Conservation (phyloP, 768 basidiomycete species). For the Lactarius trivialis region DNA sequence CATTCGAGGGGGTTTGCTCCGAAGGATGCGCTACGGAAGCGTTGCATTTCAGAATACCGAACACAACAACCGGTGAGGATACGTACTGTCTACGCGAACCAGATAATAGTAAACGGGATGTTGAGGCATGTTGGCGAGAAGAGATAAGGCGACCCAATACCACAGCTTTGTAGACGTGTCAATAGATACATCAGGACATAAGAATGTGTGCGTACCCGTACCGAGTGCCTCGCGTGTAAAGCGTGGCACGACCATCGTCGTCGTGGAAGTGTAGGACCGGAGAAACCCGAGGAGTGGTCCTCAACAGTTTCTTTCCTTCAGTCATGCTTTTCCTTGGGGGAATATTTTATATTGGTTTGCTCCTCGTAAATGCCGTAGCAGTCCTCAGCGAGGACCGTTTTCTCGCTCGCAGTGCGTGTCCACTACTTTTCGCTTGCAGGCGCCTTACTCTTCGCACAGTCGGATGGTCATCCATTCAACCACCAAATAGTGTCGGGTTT, state of each 20-base stretch:
- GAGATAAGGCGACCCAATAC: slow-evolving; percentile 2
- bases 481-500: slow-evolving; percentile 53
- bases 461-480: slow-evolving; percentile 76
- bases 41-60: neutral
- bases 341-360: slow-evolving; percentile 78
- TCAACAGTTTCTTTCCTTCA: neutral
- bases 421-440: slow-evolving; percentile 10
- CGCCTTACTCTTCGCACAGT: slow-evolving; percentile 41
- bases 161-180: neutral
- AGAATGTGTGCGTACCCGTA: slow-evolving; percentile 6
- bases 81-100: slow-evolving; percentile 20
- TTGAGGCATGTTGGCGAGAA: slow-evolving; percentile 2
- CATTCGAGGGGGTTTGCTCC: slow-evolving; percentile 21
- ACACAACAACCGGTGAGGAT: neutral
- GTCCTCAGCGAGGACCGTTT: slow-evolving; percentile 96
- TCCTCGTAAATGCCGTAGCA: slow-evolving; percentile 91
- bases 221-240: slow-evolving; percentile 2
- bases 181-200: neutral
- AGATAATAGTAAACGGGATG: slow-evolving; percentile 8
- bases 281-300: slow-evolving; percentile 2
- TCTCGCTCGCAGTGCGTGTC: slow-evolving; percentile 74
- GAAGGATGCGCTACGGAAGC: slow-evolving; percentile 20
- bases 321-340: slow-evolving; percentile 57
- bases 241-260: slow-evolving; percentile 3
- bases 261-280: neutral